phyloP scores from a whole-genome alignment of 805 yeast species.

The Teunomyces kruisii region DNA sequence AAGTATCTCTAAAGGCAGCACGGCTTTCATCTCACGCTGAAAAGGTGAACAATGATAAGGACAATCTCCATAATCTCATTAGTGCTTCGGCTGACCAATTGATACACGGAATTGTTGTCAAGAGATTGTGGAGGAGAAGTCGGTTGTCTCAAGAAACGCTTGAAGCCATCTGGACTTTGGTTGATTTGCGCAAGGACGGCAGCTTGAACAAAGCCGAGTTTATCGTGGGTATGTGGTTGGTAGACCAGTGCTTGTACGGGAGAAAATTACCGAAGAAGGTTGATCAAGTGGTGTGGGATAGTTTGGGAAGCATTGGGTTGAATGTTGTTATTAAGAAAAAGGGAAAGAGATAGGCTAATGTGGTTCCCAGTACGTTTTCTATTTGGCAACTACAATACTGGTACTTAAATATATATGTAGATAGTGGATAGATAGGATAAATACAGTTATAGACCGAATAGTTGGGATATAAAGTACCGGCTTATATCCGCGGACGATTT shows the following conservation, averaged over 20 bases:
- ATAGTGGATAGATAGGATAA: background rate
- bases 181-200: slow-evolving; percentile 68
- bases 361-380: too few species aligned
- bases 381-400: too few species aligned
- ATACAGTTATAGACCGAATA: too few species aligned
- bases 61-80: slow-evolving; percentile 30
- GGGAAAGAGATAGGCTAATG: slow-evolving; percentile 14
- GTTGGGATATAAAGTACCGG: too few species aligned
- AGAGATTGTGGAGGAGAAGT: slow-evolving; percentile 80
- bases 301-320: slow-evolving; percentile 56
- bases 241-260: slow-evolving; percentile 94
- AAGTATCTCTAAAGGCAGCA: slow-evolving; percentile 31
- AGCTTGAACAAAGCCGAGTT: slow-evolving; percentile 78
- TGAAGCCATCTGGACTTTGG: slow-evolving; percentile 67
- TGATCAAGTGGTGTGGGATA: slow-evolving; percentile 73
- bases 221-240: slow-evolving; percentile 96
- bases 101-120: slow-evolving; percentile 64
- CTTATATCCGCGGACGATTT: too few species aligned
- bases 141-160: slow-evolving; percentile 60
- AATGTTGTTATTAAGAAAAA: slow-evolving; percentile 39
- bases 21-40: slow-evolving; percentile 30
- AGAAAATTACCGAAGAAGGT: slow-evolving; percentile 77
- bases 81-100: slow-evolving; percentile 28
- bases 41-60: slow-evolving; percentile 23
- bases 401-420: background rate